Percentiles rank a stretch among this genome's conserved stretches.
phyloP scores from a whole-genome alignment of 1,284 basidiomycete genomes.

The Phellopilus nigrolimitatus region DNA sequence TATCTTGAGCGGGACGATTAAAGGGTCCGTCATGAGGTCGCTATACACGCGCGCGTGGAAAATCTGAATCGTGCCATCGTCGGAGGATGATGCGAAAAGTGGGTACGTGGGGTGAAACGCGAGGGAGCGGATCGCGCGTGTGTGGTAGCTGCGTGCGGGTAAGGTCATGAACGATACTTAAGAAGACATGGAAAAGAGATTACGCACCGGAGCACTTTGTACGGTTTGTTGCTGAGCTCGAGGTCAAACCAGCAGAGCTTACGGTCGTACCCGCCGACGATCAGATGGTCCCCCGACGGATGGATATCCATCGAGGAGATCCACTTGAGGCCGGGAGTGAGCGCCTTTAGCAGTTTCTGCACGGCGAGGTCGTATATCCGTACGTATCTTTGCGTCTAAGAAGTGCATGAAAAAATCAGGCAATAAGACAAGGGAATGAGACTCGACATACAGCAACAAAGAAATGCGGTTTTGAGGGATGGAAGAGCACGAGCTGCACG shows the following conservation, averaged over 20 bases:
- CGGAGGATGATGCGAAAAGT: constrained; percentile 91
- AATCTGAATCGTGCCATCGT: constrained; percentile 95
- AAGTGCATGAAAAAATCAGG: constrained; percentile 4
- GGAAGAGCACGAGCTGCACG: constrained; percentile 92
- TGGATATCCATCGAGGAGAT: constrained; percentile 97
- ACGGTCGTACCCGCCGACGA: constrained; percentile 96
- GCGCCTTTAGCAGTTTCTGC: constrained; percentile 89
- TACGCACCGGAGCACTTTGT: constrained; percentile 83
- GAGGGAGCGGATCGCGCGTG: constrained; percentile 86
- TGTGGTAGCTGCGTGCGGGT: constrained; percentile 71
- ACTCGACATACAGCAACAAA: constrained; percentile 82
- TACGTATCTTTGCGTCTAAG: constrained; percentile 91
- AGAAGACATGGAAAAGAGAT: constrained; percentile 8
- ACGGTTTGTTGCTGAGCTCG: constrained; percentile 92
- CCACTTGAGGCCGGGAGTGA: constrained; percentile 93
- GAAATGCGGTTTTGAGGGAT: constrained; percentile 91
- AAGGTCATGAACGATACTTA: neutral
- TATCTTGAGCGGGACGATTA: constrained; percentile 97
- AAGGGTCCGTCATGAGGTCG: constrained; percentile 91
- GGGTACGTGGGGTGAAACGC: constrained; percentile 94
- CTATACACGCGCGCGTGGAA: constrained; percentile 95
- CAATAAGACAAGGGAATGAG: neutral
- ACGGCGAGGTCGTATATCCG: constrained; percentile 93
- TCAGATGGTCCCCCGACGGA: constrained; percentile 91
- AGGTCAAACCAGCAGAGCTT: constrained; percentile 99